phyloP scores from a whole-genome alignment of 1,139 yeast genomes.

The Groenewaldozyma sp. region DNA sequence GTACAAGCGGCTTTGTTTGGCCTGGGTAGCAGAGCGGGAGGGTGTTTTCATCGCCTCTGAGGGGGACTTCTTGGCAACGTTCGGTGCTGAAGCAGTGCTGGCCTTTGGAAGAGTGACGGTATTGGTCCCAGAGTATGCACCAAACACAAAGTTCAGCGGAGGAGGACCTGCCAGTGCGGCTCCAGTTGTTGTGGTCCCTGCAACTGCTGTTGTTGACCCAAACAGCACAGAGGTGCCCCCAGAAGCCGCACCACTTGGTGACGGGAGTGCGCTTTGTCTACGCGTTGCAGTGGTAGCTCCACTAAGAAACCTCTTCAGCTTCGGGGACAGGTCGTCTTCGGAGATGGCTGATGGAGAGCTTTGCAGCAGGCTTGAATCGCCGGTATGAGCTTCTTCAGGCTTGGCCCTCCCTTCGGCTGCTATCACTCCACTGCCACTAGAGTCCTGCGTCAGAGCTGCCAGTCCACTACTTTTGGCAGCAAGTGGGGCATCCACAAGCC shows the following conservation, averaged over 20 bases:
- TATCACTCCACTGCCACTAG: neutral
- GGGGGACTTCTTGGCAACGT: neutral
- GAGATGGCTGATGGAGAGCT: neutral
- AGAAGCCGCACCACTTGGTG: too few relatives aligned
- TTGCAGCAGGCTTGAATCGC: too few relatives aligned
- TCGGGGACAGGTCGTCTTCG: neutral
- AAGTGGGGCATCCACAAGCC: too few relatives aligned
- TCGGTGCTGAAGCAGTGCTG: slow-evolving; percentile 3
- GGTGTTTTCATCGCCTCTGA: neutral
- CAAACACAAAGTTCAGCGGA: neutral
- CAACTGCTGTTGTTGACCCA: neutral
- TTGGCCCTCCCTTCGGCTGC: neutral
- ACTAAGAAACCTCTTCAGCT: neutral
- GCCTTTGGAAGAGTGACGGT: neutral
- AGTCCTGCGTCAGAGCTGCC: too few relatives aligned
- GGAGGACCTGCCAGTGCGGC: neutral
- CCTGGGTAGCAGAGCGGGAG: too few relatives aligned
- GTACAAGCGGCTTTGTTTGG: too few relatives aligned
- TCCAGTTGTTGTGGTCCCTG: neutral
- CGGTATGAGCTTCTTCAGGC: neutral
- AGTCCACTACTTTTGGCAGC: too few relatives aligned
- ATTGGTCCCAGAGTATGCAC: neutral
- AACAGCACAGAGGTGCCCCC: neutral
- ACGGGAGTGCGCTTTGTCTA: too few relatives aligned
- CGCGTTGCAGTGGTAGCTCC: too few relatives aligned